A percentile compares a stretch with the other conserved stretches of the same genome.
Conservation (phyloP, 1,284 basidiomycete genomes). For the Moesziomyces sp. region DNA sequence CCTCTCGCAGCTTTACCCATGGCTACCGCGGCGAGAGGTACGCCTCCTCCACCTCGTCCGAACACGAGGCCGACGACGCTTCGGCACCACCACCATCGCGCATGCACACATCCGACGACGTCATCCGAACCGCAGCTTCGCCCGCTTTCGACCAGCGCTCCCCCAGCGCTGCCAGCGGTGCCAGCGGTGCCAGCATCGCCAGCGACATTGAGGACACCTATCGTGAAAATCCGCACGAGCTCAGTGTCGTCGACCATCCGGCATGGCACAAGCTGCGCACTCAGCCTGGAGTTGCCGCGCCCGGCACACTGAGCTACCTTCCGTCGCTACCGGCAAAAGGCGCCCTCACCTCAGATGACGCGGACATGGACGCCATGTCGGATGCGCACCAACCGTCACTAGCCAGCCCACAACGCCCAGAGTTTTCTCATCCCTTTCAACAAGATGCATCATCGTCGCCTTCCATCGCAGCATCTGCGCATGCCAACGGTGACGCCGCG, state of each 20-base stretch:
- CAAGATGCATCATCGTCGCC: slow-evolving; percentile 3
- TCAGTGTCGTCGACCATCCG: slow-evolving; percentile 37
- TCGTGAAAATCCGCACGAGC: slow-evolving; percentile 27
- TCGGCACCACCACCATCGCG: neutral
- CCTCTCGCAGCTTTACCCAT: slow-evolving; percentile 33
- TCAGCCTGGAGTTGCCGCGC: slow-evolving; percentile 27
- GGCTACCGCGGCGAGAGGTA: slow-evolving; percentile 21
- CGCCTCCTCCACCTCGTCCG: slow-evolving; percentile 33
- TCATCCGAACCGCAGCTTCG: slow-evolving; percentile 2
- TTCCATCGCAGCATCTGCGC: neutral
- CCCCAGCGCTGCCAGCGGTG: neutral
- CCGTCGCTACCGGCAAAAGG: slow-evolving; percentile 24
- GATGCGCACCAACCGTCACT: slow-evolving; percentile 1
- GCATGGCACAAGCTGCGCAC: slow-evolving; percentile 35
- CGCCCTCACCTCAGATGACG: neutral
- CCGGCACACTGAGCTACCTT: slow-evolving; percentile 39
- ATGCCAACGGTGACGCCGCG: neutral
- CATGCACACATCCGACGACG: slow-evolving; percentile 1
- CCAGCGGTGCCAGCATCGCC: neutral
- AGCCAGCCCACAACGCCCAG: neutral
- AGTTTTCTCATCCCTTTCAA: slow-evolving; percentile 24
- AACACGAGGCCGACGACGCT: slow-evolving; percentile 26
- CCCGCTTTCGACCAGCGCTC: neutral
- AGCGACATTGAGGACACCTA: slow-evolving; percentile 19
- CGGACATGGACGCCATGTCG: neutral